Conservation (phyloP, 2,329 filamentous ascomycete species). For the Colletotrichum sp. region DNA sequence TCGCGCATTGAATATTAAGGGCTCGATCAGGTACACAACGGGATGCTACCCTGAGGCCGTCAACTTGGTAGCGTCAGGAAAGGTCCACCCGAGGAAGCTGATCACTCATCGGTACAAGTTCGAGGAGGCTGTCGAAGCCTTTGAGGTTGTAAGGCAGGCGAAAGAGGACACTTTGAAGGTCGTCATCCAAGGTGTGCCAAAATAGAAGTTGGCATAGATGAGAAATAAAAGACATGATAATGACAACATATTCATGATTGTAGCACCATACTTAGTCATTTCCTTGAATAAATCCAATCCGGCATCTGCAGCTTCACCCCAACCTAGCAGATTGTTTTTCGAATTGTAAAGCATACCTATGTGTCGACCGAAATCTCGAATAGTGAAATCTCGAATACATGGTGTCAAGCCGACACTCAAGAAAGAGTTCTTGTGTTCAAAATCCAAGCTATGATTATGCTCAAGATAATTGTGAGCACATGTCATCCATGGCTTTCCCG, state of each 20-base stretch:
- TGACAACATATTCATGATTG: rapidly evolving
- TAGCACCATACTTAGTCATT: too few relatives aligned
- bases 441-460: too few relatives aligned
- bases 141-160: conserved; percentile 73
- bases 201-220: neutral
- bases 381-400: too few relatives aligned
- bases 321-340: too few relatives aligned
- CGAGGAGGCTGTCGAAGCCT: conserved; percentile 64
- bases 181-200: conserved; percentile 55
- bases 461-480: neutral
- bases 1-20: conserved; percentile 77
- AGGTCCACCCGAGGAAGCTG: conserved; percentile 54
- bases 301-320: too few relatives aligned
- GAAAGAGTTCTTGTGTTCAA: too few relatives aligned
- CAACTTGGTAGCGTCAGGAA: conserved; percentile 53
- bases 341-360: too few relatives aligned
- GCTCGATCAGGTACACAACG: conserved; percentile 76
- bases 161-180: conserved; percentile 75
- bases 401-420: too few relatives aligned
- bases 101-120: conserved; percentile 75
- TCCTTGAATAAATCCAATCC: too few relatives aligned
- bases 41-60: conserved; percentile 72
- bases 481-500: neutral
- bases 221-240: neutral
- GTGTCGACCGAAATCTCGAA: too few relatives aligned